These are phyloP conservation scores for Aspergillus sclerotialis DNA, from an alignment of 2,329 filamentous ascomycete genomes.

Conservation along the genomic window DNA sequence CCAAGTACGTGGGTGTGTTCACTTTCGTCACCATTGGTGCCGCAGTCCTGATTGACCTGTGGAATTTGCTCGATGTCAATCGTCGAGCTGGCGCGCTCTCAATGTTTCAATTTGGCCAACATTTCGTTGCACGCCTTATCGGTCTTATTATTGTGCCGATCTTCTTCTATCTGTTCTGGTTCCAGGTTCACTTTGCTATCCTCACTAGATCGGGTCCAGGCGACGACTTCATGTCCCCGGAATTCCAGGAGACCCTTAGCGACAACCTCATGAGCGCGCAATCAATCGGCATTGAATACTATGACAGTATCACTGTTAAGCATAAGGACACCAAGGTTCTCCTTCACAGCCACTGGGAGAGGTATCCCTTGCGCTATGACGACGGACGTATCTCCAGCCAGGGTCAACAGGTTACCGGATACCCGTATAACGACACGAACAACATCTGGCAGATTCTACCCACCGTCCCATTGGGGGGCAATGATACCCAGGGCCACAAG, in stretches of 20 bases:
- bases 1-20: conserved; percentile 95
- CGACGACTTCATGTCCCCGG: conserved; percentile 97
- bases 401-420: conserved; percentile 95
- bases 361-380: conserved; percentile 90
- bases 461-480: conserved; percentile 44
- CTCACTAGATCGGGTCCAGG: conserved; percentile 83
- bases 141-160: conserved; percentile 87
- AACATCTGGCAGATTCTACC: conserved; percentile 96
- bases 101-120: conserved; percentile 74
- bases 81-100: conserved; percentile 73
- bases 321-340: conserved; percentile 98
- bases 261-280: conserved; percentile 91
- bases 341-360: conserved; percentile 85
- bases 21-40: conserved; percentile 96
- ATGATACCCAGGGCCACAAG: conserved; percentile 51
- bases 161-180: conserved; percentile 99
- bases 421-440: conserved; percentile 97
- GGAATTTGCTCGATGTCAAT: conserved; percentile 88
- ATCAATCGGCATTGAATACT: conserved; percentile 80
- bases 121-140: conserved; percentile 80
- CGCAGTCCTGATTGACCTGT: conserved; percentile 88
- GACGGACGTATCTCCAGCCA: conserved; percentile 96
- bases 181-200: conserved; percentile 97
- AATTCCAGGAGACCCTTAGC: conserved; percentile 93
- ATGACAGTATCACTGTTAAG: conserved; percentile 75